Evolutionary conservation across 2,329 filamentous ascomycete species (phyloP).

Genomic region (Leptographium radiaticola): DNA sequence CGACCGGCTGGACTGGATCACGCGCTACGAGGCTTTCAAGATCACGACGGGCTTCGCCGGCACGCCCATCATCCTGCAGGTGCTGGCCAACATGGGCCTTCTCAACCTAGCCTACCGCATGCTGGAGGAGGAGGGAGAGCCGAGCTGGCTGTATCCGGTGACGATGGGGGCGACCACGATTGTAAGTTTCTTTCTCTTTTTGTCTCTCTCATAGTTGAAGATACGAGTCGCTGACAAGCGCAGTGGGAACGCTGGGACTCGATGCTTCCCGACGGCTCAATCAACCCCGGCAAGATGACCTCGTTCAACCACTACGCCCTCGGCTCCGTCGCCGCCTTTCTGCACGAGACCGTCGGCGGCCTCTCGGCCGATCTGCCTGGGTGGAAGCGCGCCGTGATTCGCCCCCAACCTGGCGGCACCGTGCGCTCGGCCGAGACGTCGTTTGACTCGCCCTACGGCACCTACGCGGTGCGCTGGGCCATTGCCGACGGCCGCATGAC

Average conservation of each 20-base stretch:
- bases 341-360: constrained; percentile 22
- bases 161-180: constrained; percentile 25
- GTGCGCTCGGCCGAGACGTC: constrained; percentile 12
- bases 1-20: constrained; percentile 1
- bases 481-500: constrained; percentile 5
- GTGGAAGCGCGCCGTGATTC: constrained; percentile 17
- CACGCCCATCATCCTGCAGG: constrained; percentile 13
- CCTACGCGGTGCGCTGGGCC: constrained; percentile 17
- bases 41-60: constrained; percentile 17
- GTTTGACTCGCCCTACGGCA: constrained; percentile 21
- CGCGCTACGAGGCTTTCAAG: constrained; percentile 8
- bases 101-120: constrained; percentile 18
- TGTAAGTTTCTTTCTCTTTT: too few relatives aligned
- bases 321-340: constrained; percentile 24
- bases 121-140: constrained; percentile 18
- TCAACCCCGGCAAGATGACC: constrained; percentile 27
- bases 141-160: constrained; percentile 25
- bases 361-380: constrained; percentile 16
- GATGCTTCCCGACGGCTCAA: constrained; percentile 21
- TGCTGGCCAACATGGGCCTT: constrained; percentile 5
- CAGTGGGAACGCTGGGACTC: constrained; percentile 28
- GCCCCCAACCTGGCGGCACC: constrained; percentile 17
- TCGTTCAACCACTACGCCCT: constrained; percentile 29
- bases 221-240: too few relatives aligned
- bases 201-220: too few relatives aligned